Evolutionary conservation across 345 rosid species (phyloP).

Genomic region (Clausena lansium): DNA sequence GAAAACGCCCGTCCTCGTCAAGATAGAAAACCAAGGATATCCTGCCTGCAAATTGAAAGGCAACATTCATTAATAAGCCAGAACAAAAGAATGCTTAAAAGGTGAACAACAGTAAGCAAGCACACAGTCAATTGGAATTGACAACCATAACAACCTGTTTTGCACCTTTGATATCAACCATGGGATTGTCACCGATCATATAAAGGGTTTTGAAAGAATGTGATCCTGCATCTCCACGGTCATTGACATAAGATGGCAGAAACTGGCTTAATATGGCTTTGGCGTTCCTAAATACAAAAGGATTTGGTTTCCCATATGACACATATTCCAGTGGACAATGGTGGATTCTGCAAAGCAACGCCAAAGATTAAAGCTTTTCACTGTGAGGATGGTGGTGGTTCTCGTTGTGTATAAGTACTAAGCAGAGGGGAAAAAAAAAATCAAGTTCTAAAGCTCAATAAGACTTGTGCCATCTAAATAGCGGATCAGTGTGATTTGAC

Average conservation of each 20-base stretch:
- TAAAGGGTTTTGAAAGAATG: conserved; percentile 35
- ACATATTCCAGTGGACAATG: conserved; percentile 30
- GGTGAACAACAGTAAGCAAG: background rate
- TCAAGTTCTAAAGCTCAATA: background rate
- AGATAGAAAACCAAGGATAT: conserved; percentile 49
- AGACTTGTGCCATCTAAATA: background rate
- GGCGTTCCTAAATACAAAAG: conserved; percentile 42
- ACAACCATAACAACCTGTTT: conserved; percentile 11
- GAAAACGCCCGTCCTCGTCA: conserved; percentile 49
- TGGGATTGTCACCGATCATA: conserved; percentile 50
- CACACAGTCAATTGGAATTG: background rate
- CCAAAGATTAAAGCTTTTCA: background rate
- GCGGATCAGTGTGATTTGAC: background rate
- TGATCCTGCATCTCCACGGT: conserved; percentile 5
- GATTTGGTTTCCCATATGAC: conserved; percentile 47
- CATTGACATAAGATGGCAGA: conserved; percentile 8
- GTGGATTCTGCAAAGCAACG: conserved; percentile 34
- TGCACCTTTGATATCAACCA: conserved; percentile 50
- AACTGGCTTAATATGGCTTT: conserved; percentile 35
- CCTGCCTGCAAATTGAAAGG: conserved; percentile 34
- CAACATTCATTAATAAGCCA: background rate
- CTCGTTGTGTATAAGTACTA: background rate
- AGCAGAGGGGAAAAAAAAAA: background rate
- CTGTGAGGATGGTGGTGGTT: background rate
- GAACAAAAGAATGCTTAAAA: background rate